Evolutionary conservation across 495 filamentous ascomycete species (phyloP), one percentile per base, ranked within the genome.

Genomic region (Daldinia grandis): DNA sequence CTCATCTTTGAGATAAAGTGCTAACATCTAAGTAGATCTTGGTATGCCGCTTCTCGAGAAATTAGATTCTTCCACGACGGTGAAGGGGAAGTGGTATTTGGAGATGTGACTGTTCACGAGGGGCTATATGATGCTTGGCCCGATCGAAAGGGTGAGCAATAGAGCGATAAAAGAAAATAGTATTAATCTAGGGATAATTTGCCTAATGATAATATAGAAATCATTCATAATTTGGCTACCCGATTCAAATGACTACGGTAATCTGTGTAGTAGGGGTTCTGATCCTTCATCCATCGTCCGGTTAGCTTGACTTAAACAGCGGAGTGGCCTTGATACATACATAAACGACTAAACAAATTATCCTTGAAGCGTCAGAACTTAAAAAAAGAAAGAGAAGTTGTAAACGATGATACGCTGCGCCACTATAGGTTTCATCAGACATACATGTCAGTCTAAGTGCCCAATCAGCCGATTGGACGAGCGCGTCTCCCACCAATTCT

Each of bases 11-110:
- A 5, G 1, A 10, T 53, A 25, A 27, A 49, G n/a, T 50, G 15
- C 71, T 71, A 66, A 71, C 53, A 24, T 15, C 8, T 15, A 38
- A 74, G 67, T 47, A 74, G 71, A 51, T 71, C 71, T 24, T 74
- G 71, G 71, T 74, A 74, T 58, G 57, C 47, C 2, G 47, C 67
- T 19, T 71, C 67, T 7, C 70, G 37, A 27, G 64, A 74, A 56
- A 74, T 74, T 31, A 62, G 57, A 12, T 71, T 71, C 47, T 71
- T 74, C 71, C 68, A 74, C 15, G 68, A 74, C 0, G 71, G 71
- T 10, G 53, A 35, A 37, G 63, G 67, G 9, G 67, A 70, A 25
- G 68, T 58, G 10, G 54, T 15, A 12, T 74, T 74, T 30, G 63
- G 68, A 38, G 49, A 74, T 27, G 71, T 74, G 24, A 71, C 67